phyloP scores from a whole-genome alignment of 2,329 filamentous ascomycete species.

The Trichoderma breve region DNA sequence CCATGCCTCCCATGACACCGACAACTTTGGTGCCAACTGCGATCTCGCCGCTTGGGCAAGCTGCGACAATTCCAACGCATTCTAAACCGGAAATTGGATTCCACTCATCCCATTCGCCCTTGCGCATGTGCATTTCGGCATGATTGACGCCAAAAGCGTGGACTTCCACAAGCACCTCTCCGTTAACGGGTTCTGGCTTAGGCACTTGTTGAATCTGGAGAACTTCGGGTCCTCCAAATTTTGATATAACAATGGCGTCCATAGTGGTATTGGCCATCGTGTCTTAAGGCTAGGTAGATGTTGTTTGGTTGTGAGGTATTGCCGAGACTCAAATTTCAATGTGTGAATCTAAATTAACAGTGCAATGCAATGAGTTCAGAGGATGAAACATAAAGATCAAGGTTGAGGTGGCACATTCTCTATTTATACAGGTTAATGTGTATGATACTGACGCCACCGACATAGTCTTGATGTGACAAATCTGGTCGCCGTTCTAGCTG shows the following conservation, averaged over 20 bases:
- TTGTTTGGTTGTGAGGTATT: not conserved
- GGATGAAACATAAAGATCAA: not conserved
- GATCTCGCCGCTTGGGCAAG: slow-evolving; percentile 36
- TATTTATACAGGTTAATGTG: not conserved
- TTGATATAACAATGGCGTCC: slow-evolving; percentile 13
- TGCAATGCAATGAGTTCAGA: not conserved
- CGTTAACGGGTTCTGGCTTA: slow-evolving; percentile 23
- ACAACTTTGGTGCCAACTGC: slow-evolving; percentile 34
- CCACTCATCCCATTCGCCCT: slow-evolving; percentile 41
- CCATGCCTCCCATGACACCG: slow-evolving; percentile 44
- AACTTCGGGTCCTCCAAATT: slow-evolving; percentile 8
- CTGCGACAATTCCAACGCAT: slow-evolving; percentile 42
- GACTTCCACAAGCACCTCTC: slow-evolving; percentile 36
- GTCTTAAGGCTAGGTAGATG: not conserved
- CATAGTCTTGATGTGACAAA: not conserved
- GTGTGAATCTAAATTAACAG: not conserved
- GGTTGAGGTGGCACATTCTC: not conserved
- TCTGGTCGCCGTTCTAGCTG: not conserved
- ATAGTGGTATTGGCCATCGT: slow-evolving; percentile 1
- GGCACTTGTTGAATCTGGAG: slow-evolving; percentile 8
- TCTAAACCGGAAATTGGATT: slow-evolving; percentile 40
- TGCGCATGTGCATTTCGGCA: slow-evolving; percentile 47
- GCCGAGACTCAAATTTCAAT: not conserved
- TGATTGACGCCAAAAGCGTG: slow-evolving; percentile 45
- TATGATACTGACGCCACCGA: not conserved